Base-by-base conservation (phyloP, 805 yeast genomes). In the Brettanomyces nanus region DNA sequence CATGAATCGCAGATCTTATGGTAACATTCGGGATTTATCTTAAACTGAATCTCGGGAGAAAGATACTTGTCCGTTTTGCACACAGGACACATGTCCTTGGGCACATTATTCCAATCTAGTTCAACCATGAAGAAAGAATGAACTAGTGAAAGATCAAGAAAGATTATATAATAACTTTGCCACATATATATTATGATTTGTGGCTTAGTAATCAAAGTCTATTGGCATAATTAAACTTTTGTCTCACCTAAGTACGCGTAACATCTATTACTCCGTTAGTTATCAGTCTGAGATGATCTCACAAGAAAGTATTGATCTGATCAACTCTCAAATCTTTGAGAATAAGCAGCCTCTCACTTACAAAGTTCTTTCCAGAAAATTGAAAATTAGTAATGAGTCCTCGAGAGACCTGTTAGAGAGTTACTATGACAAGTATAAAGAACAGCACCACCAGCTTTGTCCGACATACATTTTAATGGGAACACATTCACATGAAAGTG, bases 1-100 rank as follows among this genome's bases (percentile, higher is more conserved):
- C 98, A 92, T 2, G 95, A 78, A 49, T 83, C 97, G 63, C 99
- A 92, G 59, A 92, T 90, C 67, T 86, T 90, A 57, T 92, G 99
- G 56, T 92, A 92, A 62, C 99, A 92, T 59, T 92, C 98, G 0
- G 97, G 95, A 52, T 92, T 92, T 46, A 92, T 87, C 39, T 90
- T 73, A 55, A 92, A 90, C 47, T 73, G 77, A 80, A 92, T 83
- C 49, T 89, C 86, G 19, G 97, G 97, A 32, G 95, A 85, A 44
- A 92, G 69, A 59, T 92, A 92, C 57, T 89, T 68, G 61, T 90
- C 95, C 33, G 97, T 86, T 62, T 90, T 86, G 69, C 99, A 92
- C 52, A 92, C 86, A 22, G 97, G 97, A 68, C 99, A 92, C 77
- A 89, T 40, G 37, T 58, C 63, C 39, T 54, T 54, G 3, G 63